Evolutionary conservation across 1,139 yeast genomes (phyloP), one percentile per base, ranked within the genome.

Genomic region (Geotrichum histeridarum): DNA sequence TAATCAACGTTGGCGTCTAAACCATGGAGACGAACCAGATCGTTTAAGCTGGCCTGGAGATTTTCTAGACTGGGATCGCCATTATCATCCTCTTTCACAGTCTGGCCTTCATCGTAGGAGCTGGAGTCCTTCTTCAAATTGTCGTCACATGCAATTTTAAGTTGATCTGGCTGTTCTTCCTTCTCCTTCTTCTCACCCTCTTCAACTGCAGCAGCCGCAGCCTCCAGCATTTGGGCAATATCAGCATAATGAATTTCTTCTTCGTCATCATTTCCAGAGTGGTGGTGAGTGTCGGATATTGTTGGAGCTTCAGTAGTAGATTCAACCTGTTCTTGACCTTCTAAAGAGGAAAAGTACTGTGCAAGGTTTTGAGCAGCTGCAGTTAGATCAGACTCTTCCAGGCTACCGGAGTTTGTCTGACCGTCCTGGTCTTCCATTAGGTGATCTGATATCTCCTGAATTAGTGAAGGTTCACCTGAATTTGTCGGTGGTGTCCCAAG

Each of bases 141-240:
- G 2, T 45, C 48, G 48, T 45, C 31, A 18, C 18, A 17, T 33
- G 35, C 32, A 12, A 39, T 18, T 15, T 38, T 12, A 30, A 18
- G 8, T 30, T 36, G 9, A 32, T 69, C 63, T 3, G 79, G 64
- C 15, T 38, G 33, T 12, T 32, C n/a, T 14, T 33, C 47, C 11
- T n/a, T 7, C n/a, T 43, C 37, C 7, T n/a, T n/a, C 4, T 8
- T 9, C 8, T 41, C 35, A 11, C 36, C 37, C 33, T 6, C 32
- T n/a, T 22, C 49, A n/a, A 27, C 51, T 11, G 53, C 51, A 15
- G 54, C 51, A 9, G 50, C 50, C 1, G 55, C 55, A 8, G 43
- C 50, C 27, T 47, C 55, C 33, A 53, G 42, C 42, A 53, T 42
- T 38, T 48, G 36, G 15, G 52, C 48, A 18, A 53, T 17, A 38